Percentiles rank a stretch among this genome's conserved stretches.
phyloP scores from a whole-genome alignment of 1,284 basidiomycete species.

The Sporisorium sorghi region DNA sequence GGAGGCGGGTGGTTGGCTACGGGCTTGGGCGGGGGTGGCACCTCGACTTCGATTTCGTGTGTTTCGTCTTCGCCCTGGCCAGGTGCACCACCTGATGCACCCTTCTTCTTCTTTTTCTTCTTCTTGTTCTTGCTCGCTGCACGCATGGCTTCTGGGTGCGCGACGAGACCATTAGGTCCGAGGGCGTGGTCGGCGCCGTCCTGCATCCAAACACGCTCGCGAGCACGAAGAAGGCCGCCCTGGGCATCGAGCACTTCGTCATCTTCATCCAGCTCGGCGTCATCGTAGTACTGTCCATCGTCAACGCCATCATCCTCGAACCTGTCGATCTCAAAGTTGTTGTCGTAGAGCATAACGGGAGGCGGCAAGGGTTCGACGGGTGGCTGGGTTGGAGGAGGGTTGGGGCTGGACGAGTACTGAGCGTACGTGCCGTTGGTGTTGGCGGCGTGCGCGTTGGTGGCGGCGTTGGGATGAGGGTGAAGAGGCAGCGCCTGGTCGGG shows the following conservation, averaged over 20 bases:
- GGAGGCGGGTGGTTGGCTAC: slow-evolving; percentile 60
- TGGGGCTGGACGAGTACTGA: slow-evolving; percentile 54
- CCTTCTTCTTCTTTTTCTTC: slow-evolving; percentile 73
- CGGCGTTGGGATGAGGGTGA: slow-evolving; percentile 58
- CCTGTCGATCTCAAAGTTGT: slow-evolving; percentile 61
- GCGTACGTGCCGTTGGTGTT: slow-evolving; percentile 43
- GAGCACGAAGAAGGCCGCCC: slow-evolving; percentile 35
- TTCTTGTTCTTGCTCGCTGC: slow-evolving; percentile 70
- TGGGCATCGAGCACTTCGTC: slow-evolving; percentile 41
- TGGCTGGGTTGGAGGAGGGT: slow-evolving; percentile 60
- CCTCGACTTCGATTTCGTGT: slow-evolving; percentile 67
- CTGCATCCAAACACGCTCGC: slow-evolving; percentile 48
- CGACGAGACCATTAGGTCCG: slow-evolving; percentile 25
- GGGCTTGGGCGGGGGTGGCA: slow-evolving; percentile 66
- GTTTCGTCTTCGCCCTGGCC: slow-evolving; percentile 65
- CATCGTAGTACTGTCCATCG: slow-evolving; percentile 63
- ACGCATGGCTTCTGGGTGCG: slow-evolving; percentile 28
- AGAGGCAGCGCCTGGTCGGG: slow-evolving; percentile 57
- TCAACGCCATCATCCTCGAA: slow-evolving; percentile 63
- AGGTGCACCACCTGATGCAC: slow-evolving; percentile 64
- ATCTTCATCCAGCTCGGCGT: slow-evolving; percentile 63
- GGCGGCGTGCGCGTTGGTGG: slow-evolving; percentile 26
- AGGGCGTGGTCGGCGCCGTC: slow-evolving; percentile 32
- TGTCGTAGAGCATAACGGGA: slow-evolving; percentile 65
- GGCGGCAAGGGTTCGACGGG: slow-evolving; percentile 59